Conservation (phyloP, 352 stramenopile genomes). For the Thalassiosira exigua region DNA sequence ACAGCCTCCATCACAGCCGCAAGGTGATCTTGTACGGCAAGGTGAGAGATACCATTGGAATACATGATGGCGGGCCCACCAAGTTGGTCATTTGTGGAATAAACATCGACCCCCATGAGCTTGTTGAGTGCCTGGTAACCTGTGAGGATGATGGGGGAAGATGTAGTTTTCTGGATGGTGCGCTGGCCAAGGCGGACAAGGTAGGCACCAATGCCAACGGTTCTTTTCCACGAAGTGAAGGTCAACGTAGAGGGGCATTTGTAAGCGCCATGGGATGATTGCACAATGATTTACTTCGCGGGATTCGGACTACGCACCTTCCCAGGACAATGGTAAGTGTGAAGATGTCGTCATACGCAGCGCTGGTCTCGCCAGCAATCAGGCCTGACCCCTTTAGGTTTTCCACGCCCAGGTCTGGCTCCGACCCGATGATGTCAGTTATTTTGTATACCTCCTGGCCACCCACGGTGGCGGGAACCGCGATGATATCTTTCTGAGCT, state of each 20-base stretch:
- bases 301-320: conserved; percentile 77
- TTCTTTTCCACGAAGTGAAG: conserved; percentile 65
- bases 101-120: conserved; percentile 99
- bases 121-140: conserved; percentile 99
- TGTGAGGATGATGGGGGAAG: conserved; percentile 99
- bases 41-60: conserved; percentile 98
- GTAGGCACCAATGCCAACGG: conserved; percentile 99
- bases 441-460: conserved; percentile 93
- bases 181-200: conserved; percentile 98
- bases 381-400: conserved; percentile 98
- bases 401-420: conserved; percentile 98
- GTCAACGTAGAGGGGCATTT: neutral
- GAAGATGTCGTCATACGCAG: conserved; percentile 98
- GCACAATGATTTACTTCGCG: neutral
- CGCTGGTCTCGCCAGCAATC: conserved; percentile 98
- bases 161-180: conserved; percentile 97
- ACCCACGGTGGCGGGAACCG: conserved; percentile 65
- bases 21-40: conserved; percentile 96
- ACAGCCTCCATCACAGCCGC: conserved; percentile 94
- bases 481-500: conserved; percentile 74
- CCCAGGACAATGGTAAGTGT: conserved; percentile 99
- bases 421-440: conserved; percentile 97
- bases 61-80: conserved; percentile 99
- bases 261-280: neutral
- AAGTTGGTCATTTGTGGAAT: conserved; percentile 99